Conservation (phyloP, 2,329 filamentous ascomycete genomes). For the Aspergillus awamori region DNA sequence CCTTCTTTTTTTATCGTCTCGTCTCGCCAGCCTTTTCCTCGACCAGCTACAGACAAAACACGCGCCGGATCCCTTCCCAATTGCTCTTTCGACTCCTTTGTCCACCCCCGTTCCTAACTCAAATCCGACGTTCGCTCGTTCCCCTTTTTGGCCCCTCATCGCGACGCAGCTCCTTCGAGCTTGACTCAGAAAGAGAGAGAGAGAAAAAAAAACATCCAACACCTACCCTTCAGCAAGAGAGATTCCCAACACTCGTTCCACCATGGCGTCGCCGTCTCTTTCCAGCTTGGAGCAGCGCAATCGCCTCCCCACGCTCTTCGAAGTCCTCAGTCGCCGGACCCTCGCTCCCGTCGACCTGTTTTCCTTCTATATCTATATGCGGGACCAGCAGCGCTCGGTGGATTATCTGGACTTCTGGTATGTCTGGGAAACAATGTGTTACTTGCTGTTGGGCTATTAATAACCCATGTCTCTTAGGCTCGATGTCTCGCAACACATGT, state of each 20-base stretch:
- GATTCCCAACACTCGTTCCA: conserved; percentile 12
- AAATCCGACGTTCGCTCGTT: conserved; percentile 3
- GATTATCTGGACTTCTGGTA: conserved; percentile 99
- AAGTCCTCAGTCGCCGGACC: conserved; percentile 92
- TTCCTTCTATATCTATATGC: conserved; percentile 99
- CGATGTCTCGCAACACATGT: conserved; percentile 99
- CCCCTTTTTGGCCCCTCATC: conserved; percentile 7
- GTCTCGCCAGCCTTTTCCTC: not conserved
- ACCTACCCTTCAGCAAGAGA: not conserved
- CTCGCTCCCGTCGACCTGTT: conserved; percentile 94
- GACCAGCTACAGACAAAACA: not conserved
- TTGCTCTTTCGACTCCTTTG: conserved; percentile 1
- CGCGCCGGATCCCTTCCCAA: not conserved
- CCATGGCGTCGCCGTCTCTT: conserved; percentile 35
- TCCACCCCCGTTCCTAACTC: not conserved
- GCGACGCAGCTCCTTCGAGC: conserved; percentile 2
- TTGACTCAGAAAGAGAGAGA: conserved; percentile 2
- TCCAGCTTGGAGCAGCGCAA: conserved; percentile 64
- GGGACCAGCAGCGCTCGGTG: conserved; percentile 95
- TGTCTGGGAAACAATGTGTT: conserved; percentile 28
- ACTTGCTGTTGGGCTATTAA: conserved; percentile 14
- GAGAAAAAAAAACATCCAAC: not conserved
- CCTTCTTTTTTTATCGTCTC: conserved; percentile 4
- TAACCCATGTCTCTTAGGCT: conserved; percentile 64
- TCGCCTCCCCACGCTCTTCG: conserved; percentile 89